These are phyloP conservation scores for Suhomyces panamericanus DNA, from an alignment of 1,139 yeast genomes.

Conservation along the genomic window DNA sequence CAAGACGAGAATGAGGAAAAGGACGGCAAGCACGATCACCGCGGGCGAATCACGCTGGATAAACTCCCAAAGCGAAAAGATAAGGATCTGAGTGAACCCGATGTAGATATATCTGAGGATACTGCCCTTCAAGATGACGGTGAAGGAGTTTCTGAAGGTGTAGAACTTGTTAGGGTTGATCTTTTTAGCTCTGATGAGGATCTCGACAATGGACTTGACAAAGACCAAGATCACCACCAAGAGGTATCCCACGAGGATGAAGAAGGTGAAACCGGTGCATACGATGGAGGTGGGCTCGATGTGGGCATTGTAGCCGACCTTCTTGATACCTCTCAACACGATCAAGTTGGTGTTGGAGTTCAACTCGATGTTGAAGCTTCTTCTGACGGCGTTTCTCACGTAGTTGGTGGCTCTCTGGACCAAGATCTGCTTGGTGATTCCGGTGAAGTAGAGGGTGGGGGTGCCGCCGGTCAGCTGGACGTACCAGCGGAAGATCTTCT, in stretches of 20 bases:
- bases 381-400: constrained; percentile 26
- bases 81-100: constrained; percentile 71
- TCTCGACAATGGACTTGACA: constrained; percentile 50
- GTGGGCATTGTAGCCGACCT: constrained; percentile 65
- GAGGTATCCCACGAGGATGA: constrained; percentile 62
- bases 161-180: constrained; percentile 48
- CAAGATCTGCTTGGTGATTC: constrained; percentile 58
- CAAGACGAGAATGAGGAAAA: constrained; percentile 57
- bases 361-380: constrained; percentile 33
- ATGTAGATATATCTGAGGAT: constrained; percentile 68
- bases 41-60: constrained; percentile 72
- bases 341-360: constrained; percentile 49
- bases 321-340: constrained; percentile 71
- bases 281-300: constrained; percentile 77
- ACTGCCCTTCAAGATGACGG: constrained; percentile 61
- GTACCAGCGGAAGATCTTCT: constrained; percentile 76
- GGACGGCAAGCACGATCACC: constrained; percentile 65
- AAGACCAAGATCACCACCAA: constrained; percentile 49
- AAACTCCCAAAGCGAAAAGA: constrained; percentile 75
- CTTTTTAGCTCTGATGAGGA: constrained; percentile 45
- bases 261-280: constrained; percentile 74
- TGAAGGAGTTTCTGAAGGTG: constrained; percentile 56
- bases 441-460: constrained; percentile 60
- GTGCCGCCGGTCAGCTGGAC: constrained; percentile 77
- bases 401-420: constrained; percentile 59